A percentile compares a stretch with the other conserved stretches of the same genome.
Conservation (phyloP, 169 alveolate genomes). For the Plasmodium vivax region DNA sequence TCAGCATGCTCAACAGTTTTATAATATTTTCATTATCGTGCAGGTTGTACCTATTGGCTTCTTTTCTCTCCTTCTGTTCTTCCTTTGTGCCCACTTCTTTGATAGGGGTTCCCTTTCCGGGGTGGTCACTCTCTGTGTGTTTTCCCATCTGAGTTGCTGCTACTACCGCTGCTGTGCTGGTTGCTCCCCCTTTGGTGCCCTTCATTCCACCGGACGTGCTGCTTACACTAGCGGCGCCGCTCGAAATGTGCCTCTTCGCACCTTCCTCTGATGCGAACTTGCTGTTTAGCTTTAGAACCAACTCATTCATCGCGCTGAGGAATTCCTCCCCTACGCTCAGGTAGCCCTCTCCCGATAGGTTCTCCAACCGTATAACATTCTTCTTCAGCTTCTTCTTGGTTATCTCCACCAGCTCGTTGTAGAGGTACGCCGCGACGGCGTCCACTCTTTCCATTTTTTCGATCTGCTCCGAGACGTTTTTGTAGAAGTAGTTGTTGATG, state of each 20-base stretch:
- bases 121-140: not conserved
- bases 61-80: not conserved
- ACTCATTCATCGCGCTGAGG: conserved; percentile 32
- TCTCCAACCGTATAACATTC: conserved; percentile 30
- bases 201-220: not conserved
- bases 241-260: not conserved
- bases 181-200: not conserved
- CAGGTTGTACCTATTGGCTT: not conserved
- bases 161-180: not conserved
- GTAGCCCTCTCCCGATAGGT: not conserved
- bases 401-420: conserved; percentile 55
- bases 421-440: conserved; percentile 13
- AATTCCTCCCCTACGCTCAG: conserved; percentile 55
- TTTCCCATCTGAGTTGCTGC: not conserved
- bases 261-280: conserved; percentile 18
- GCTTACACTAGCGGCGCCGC: not conserved
- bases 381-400: conserved; percentile 60
- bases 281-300: not conserved
- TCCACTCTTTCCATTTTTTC: conserved; percentile 40
- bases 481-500: conserved; percentile 40
- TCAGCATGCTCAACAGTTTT: conserved; percentile 19
- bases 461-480: conserved; percentile 37
- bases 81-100: not conserved
- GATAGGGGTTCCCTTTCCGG: not conserved
- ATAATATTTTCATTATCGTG: conserved; percentile 34